Conservation (phyloP, 257 asterid species). For the Ajuga chamaepitys region DNA sequence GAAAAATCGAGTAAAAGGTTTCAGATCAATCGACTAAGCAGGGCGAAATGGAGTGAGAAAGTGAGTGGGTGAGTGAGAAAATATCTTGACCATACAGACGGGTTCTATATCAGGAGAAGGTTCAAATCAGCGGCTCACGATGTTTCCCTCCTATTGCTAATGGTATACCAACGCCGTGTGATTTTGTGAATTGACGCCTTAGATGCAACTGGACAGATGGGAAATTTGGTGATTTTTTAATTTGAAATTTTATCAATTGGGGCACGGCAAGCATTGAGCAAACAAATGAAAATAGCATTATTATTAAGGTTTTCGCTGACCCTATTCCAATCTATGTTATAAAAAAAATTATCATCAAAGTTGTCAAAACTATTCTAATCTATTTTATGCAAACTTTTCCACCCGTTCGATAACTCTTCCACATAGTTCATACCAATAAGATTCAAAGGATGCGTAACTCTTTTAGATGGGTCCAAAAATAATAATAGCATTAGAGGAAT, state of each 20-base stretch:
- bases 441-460: too few relatives aligned
- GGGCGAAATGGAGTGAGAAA: slow-evolving; percentile 7
- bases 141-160: slow-evolving; percentile 44
- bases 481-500: too few relatives aligned
- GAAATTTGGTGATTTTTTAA: slow-evolving; percentile 20
- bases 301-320: too few relatives aligned
- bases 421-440: too few relatives aligned
- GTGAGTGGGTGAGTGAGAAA: slow-evolving; percentile 13
- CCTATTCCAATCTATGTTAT: too few relatives aligned
- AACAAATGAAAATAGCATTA: too few relatives aligned
- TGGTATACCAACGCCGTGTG: slow-evolving; percentile 21
- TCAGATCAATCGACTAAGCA: slow-evolving; percentile 16
- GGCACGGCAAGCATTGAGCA: too few relatives aligned
- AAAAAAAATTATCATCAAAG: too few relatives aligned
- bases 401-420: too few relatives aligned
- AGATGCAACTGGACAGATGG: slow-evolving; percentile 16
- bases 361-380: too few relatives aligned
- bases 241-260: slow-evolving; percentile 15
- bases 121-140: slow-evolving; percentile 31
- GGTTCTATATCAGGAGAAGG: slow-evolving; percentile 30
- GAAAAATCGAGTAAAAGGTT: slow-evolving; percentile 12
- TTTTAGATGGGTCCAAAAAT: too few relatives aligned
- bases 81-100: slow-evolving; percentile 18
- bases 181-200: slow-evolving; percentile 19
- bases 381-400: too few relatives aligned